Percentiles rank a stretch among this genome's conserved stretches.
These are phyloP conservation scores for Citrus mangshanensis DNA, from an alignment of 345 rosid genomes.

Conservation along the genomic window DNA sequence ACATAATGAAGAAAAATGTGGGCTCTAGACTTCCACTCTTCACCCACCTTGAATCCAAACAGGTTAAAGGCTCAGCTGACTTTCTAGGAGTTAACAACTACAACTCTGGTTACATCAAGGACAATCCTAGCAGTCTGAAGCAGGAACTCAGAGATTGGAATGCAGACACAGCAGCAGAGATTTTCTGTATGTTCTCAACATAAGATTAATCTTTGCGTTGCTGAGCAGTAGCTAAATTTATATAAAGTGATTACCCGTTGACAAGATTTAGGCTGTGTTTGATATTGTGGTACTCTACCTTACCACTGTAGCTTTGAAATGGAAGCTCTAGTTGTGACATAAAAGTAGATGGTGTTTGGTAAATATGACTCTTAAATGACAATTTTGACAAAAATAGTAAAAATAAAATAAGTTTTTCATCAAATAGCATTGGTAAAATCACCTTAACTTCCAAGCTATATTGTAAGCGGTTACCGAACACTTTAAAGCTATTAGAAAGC, in stretches of 20 bases:
- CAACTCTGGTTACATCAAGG: constrained; percentile 22
- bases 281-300: no score
- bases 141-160: constrained; percentile 25
- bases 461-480: no score
- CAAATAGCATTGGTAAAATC: no score
- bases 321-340: no score
- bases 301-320: no score
- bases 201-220: neutral
- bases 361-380: no score
- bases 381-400: no score
- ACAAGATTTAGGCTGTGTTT: neutral
- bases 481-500: no score
- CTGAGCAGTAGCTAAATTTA: neutral
- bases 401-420: no score
- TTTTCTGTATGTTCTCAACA: constrained; percentile 25
- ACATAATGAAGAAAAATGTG: constrained; percentile 48
- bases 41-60: constrained; percentile 47
- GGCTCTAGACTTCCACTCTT: constrained; percentile 71
- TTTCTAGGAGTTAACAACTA: constrained; percentile 57
- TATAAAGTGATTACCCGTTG: neutral
- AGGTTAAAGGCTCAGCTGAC: constrained; percentile 61
- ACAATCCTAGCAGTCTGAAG: constrained; percentile 23
- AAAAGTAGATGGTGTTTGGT: no score
- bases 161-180: constrained; percentile 31
- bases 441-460: no score